Evolutionary conservation across 73 alveolate genomes (phyloP).

Genomic region (Paramecium pentaurelia): DNA sequence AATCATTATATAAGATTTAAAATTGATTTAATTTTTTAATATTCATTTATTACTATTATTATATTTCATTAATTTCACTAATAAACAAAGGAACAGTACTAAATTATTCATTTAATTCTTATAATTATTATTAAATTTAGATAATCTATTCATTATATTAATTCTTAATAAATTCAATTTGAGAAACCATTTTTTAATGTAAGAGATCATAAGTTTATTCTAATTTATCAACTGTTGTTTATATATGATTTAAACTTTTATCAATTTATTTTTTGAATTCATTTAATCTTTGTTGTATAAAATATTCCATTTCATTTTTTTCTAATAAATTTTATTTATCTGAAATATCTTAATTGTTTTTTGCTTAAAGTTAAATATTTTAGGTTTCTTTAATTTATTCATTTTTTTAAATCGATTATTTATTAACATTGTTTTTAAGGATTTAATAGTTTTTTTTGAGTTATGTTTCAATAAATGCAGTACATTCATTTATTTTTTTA

Average conservation of each 20-base stretch:
- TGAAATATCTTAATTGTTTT: neutral
- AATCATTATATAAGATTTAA: neutral
- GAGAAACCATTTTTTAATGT: neutral
- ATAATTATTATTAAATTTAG: neutral
- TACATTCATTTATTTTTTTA: neutral
- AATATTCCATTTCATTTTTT: neutral
- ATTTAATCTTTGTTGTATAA: neutral
- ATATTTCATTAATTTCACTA: neutral
- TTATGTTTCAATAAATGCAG: neutral
- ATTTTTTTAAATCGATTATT: neutral
- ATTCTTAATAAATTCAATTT: neutral
- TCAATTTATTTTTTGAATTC: neutral
- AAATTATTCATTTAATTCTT: neutral
- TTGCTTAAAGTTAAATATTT: neutral
- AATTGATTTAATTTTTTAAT: neutral
- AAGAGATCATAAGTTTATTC: neutral
- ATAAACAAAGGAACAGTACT: neutral
- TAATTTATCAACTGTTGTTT: neutral
- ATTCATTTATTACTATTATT: neutral
- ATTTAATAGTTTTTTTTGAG: neutral
- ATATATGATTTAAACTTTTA: neutral
- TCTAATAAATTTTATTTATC: neutral
- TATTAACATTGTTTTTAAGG: neutral
- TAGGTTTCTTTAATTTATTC: neutral
- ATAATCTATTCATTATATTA: neutral